Evolutionary conservation across 257 asterid genomes (phyloP), one percentile per base, ranked within the genome.

Genomic region (Thymus mandschuricus): DNA sequence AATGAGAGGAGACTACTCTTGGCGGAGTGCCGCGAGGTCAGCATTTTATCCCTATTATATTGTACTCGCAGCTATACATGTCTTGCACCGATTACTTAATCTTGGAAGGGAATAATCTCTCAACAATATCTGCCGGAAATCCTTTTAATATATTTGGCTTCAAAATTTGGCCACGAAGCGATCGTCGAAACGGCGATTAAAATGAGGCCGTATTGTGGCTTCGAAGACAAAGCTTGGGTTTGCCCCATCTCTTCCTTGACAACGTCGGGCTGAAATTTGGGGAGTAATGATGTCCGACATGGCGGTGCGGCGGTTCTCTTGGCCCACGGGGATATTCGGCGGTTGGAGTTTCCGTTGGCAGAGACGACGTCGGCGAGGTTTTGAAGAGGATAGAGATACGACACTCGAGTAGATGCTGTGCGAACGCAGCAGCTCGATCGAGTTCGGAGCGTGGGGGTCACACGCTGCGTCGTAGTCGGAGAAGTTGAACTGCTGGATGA

Each of bases 91-190:
- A 92, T 56, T 90, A 84, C 75, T 75, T 92, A 73, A 90, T 83
- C 68, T 77, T 92, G 83, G 96, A 92, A 89, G 97, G 96, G 73
- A 95, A 87, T 74, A 92, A 92, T 76, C 97, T 92, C 45, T 82
- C 96, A 55, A 76, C 78, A 9, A 77, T 90, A 45, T 92, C 87
- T 63, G 95, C 96, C 0, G 89, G 92, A 72, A 56, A 90, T 60
- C 79, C 89, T 28, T 58, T 92, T 31, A 76, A 78, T 21, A 78
- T 84, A 73, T 75, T 76, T 40, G 90, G 92, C 68, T 38, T 83
- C 66, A 64, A 83, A 12, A 60, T 92, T 60, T 21, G 21, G 21
- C 21, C 21, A 21, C 21, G 21, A 21, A 21, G 21, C 21, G 21
- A 21, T 21, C 21, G 21, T 21, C 21, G 21, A 21, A 21, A 21